phyloP scores from a whole-genome alignment of 768 basidiomycete species.

The Sarcomyxa edulis region DNA sequence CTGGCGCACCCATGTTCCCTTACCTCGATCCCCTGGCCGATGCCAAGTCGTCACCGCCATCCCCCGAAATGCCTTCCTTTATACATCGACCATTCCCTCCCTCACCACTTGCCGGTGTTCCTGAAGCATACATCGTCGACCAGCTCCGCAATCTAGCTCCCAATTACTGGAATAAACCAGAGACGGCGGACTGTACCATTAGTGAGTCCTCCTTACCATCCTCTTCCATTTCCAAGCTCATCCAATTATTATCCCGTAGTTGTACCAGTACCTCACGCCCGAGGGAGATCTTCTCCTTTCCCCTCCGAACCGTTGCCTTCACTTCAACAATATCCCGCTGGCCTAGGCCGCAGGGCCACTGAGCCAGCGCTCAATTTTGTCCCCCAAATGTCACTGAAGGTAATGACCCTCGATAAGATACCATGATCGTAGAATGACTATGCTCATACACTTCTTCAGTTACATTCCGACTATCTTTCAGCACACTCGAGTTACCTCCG shows the following conservation, averaged over 20 bases:
- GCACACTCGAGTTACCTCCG: slow-evolving; percentile 75
- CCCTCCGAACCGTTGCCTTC: slow-evolving; percentile 24
- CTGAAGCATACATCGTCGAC: slow-evolving; percentile 67
- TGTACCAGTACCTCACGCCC: slow-evolving; percentile 43
- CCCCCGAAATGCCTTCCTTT: slow-evolving; percentile 33
- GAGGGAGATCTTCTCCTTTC: slow-evolving; percentile 25
- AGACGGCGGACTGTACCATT: slow-evolving; percentile 76
- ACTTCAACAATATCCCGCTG: slow-evolving; percentile 34
- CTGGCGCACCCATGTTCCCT: slow-evolving; percentile 16
- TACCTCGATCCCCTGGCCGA: slow-evolving; percentile 13
- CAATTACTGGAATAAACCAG: slow-evolving; percentile 69
- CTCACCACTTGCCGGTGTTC: slow-evolving; percentile 55
- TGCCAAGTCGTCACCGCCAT: slow-evolving; percentile 20
- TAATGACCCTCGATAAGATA: slow-evolving; percentile 19
- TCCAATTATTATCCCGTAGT: slow-evolving; percentile 25
- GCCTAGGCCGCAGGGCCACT: slow-evolving; percentile 42
- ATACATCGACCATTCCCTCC: slow-evolving; percentile 59
- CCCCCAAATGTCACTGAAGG: slow-evolving; percentile 59
- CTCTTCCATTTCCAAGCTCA: slow-evolving; percentile 4
- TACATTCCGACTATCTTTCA: slow-evolving; percentile 80
- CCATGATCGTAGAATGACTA: neutral
- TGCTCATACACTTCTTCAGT: slow-evolving; percentile 33
- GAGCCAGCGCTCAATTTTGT: slow-evolving; percentile 45
- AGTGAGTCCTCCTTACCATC: slow-evolving; percentile 32
- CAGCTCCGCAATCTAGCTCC: slow-evolving; percentile 64